Conservation (phyloP, 768 basidiomycete genomes). For the Cytidiella melzeri region DNA sequence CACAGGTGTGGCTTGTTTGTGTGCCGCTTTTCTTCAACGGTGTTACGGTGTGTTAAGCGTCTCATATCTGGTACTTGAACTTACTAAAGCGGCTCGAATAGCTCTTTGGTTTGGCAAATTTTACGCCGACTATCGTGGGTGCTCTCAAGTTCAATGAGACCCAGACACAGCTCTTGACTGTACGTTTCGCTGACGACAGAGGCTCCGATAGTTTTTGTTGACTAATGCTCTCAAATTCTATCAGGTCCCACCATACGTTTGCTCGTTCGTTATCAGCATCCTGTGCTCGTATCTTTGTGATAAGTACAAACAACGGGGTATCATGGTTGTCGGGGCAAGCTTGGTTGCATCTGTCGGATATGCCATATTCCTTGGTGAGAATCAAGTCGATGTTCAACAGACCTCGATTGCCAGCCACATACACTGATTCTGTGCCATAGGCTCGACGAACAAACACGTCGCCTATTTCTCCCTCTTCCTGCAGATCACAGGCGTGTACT, state of each 20-base stretch:
- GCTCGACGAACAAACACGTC: conserved; percentile 31
- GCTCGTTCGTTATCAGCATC: conserved; percentile 20
- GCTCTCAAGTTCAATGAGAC: conserved; percentile 23
- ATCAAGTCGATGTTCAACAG: too few relatives aligned
- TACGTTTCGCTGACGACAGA: too few relatives aligned
- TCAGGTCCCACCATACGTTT: conserved; percentile 28
- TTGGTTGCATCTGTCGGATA: conserved; percentile 44
- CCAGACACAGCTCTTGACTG: conserved; percentile 19
- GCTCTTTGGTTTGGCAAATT: conserved; percentile 7
- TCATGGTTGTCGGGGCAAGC: conserved; percentile 37
- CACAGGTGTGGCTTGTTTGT: conserved; percentile 9
- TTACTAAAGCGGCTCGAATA: background rate
- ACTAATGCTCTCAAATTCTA: too few relatives aligned
- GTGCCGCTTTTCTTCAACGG: conserved; percentile 10
- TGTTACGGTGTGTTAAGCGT: conserved; percentile 16
- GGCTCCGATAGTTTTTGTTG: too few relatives aligned
- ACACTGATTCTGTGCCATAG: too few relatives aligned
- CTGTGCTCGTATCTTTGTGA: conserved; percentile 45
- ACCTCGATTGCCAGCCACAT: too few relatives aligned
- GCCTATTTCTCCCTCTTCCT: conserved; percentile 57
- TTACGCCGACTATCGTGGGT: conserved; percentile 21
- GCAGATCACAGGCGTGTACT: conserved; percentile 44
- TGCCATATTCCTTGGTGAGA: conserved; percentile 46
- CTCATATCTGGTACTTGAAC: background rate
- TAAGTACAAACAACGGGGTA: conserved; percentile 43